These are phyloP conservation scores for Linnemannia zychae DNA, from an alignment of 192 early-diverging fungal genomes.

Conservation along the genomic window DNA sequence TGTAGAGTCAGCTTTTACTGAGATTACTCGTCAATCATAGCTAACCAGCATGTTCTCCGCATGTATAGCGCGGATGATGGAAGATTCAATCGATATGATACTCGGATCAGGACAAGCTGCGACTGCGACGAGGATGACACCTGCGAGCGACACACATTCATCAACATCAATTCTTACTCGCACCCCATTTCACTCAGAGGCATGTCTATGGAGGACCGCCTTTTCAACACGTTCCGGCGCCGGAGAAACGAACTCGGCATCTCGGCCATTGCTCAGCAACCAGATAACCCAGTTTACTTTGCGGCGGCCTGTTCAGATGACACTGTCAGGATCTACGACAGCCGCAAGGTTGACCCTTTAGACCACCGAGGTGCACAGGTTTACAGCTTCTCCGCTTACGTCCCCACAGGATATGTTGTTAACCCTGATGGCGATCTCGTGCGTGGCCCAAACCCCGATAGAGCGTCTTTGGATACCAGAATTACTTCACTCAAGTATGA, in stretches of 20 bases:
- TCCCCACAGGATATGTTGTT: slow-evolving; percentile 12
- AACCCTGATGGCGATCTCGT: slow-evolving; percentile 16
- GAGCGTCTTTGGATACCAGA: slow-evolving; percentile 18
- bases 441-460: slow-evolving; percentile 6
- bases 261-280: slow-evolving; percentile 63
- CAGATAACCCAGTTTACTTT: slow-evolving; percentile 58
- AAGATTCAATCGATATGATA: slow-evolving; percentile 60
- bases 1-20: neutral
- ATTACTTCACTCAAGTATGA: slow-evolving; percentile 61
- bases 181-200: neutral
- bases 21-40: neutral
- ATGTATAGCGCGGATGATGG: slow-evolving; percentile 59
- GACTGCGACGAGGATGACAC: slow-evolving; percentile 12
- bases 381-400: slow-evolving; percentile 54
- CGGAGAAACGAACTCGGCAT: slow-evolving; percentile 31
- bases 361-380: slow-evolving; percentile 51
- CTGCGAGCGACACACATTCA: slow-evolving; percentile 55
- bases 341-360: slow-evolving; percentile 23
- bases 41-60: neutral
- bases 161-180: slow-evolving; percentile 52
- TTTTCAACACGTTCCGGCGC: slow-evolving; percentile 5
- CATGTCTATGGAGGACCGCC: slow-evolving; percentile 6
- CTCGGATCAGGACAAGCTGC: slow-evolving; percentile 57
- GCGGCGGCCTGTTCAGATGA: slow-evolving; percentile 64
- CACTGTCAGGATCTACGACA: slow-evolving; percentile 63